Conservation (phyloP, 305 asterid species). For the Striga hermonthica region DNA sequence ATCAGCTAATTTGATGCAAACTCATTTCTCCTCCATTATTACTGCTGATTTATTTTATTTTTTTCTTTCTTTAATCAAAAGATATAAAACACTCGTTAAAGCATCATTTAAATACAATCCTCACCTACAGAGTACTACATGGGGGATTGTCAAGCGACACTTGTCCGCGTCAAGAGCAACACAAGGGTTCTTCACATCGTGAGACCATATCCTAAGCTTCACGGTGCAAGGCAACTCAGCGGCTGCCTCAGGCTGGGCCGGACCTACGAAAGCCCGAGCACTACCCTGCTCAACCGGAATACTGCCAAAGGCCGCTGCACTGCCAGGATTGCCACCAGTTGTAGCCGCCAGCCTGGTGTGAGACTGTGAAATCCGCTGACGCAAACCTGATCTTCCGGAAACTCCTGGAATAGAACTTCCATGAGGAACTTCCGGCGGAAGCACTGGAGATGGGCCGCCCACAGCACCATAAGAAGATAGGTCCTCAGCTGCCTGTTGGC, state of each 20-base stretch:
- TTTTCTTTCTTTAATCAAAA: no score
- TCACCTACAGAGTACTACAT: slow-evolving; percentile 97
- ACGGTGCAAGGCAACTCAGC: slow-evolving; percentile 96
- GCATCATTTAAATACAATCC: not conserved
- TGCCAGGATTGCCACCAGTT: slow-evolving; percentile 35
- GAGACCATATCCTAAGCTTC: slow-evolving; percentile 90
- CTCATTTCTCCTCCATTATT: slow-evolving; percentile 11
- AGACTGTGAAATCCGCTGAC: slow-evolving; percentile 56
- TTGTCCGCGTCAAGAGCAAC: slow-evolving; percentile 57
- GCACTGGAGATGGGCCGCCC: slow-evolving; percentile 37
- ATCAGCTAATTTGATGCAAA: slow-evolving; percentile 11
- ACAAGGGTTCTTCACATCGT: slow-evolving; percentile 76
- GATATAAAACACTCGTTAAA: no score
- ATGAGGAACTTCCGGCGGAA: slow-evolving; percentile 41
- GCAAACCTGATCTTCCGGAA: slow-evolving; percentile 62
- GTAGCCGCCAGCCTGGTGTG: slow-evolving; percentile 41
- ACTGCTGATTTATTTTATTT: not conserved
- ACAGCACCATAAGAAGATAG: slow-evolving; percentile 40
- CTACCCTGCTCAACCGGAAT: slow-evolving; percentile 47
- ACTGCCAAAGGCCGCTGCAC: slow-evolving; percentile 39
- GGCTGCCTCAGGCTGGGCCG: slow-evolving; percentile 82
- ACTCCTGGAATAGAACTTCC: slow-evolving; percentile 33
- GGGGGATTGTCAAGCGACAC: slow-evolving; percentile 81
- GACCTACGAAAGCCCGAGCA: slow-evolving; percentile 55
- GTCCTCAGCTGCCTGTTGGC: slow-evolving; percentile 57